These are phyloP conservation scores for Komagataella pseudopastoris DNA, from an alignment of 805 yeast species.

Conservation along the genomic window DNA sequence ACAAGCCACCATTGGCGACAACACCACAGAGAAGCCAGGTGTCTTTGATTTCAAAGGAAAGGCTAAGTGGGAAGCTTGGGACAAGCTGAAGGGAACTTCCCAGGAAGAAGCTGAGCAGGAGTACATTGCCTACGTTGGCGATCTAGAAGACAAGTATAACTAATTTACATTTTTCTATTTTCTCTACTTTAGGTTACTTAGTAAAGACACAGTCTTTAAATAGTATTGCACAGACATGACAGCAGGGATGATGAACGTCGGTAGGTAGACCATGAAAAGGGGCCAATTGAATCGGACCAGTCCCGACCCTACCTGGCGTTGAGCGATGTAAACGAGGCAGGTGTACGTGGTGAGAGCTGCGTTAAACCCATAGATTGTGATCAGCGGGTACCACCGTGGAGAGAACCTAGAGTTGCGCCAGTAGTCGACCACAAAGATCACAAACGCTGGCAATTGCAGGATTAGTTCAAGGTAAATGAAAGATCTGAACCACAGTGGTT, in stretches of 20 bases:
- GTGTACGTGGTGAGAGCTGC: constrained; percentile 71
- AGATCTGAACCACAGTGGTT: constrained; percentile 58
- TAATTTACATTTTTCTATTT: constrained; percentile 3
- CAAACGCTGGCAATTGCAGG: constrained; percentile 73
- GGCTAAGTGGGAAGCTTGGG: constrained; percentile 98
- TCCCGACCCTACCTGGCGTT: constrained; percentile 22
- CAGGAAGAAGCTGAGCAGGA: constrained; percentile 86
- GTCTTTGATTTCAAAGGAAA: constrained; percentile 87
- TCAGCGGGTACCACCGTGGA: constrained; percentile 11
- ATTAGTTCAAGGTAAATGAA: constrained; percentile 64
- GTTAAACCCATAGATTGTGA: constrained; percentile 64
- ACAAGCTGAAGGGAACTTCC: constrained; percentile 67
- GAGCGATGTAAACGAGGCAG: constrained; percentile 43
- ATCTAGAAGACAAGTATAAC: constrained; percentile 41
- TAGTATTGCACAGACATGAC: constrained; percentile 35
- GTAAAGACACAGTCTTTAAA: not conserved
- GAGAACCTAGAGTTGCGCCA: constrained; percentile 7
- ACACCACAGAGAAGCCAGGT: constrained; percentile 78
- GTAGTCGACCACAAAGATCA: constrained; percentile 24
- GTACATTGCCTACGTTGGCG: constrained; percentile 56
- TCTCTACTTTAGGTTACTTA: not conserved
- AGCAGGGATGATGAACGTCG: constrained; percentile 60
- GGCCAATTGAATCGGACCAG: constrained; percentile 16
- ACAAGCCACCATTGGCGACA: constrained; percentile 96
- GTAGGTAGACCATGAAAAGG: constrained; percentile 43